phyloP scores from a whole-genome alignment of 768 basidiomycete species.

The Rhizopogon roseolus region DNA sequence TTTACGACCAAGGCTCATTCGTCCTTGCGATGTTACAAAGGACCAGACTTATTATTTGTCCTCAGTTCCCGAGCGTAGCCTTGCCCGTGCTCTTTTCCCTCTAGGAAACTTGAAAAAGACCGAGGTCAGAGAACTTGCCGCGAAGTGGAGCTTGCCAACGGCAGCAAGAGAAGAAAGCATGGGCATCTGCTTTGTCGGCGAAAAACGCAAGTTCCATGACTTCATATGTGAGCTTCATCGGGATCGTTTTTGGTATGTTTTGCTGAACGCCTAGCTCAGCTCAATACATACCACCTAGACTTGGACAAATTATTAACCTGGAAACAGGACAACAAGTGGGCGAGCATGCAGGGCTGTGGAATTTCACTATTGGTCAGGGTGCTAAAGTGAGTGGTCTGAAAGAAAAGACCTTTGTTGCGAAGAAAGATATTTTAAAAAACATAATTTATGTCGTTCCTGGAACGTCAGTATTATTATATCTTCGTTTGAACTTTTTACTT shows the following conservation, averaged over 20 bases:
- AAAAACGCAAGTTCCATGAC: constrained; percentile 62
- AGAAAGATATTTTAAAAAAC: constrained; percentile 62
- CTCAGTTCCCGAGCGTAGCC: constrained; percentile 61
- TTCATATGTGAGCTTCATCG: constrained; percentile 54
- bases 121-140: constrained; percentile 70
- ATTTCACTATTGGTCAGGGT: constrained; percentile 81
- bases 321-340: constrained; percentile 51
- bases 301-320: constrained; percentile 64
- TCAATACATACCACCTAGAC: constrained; percentile 66
- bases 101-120: constrained; percentile 62
- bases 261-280: constrained; percentile 37
- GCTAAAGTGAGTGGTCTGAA: constrained; percentile 60
- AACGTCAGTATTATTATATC: constrained; percentile 37
- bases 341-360: constrained; percentile 74
- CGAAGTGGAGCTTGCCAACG: constrained; percentile 56
- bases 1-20: constrained; percentile 48
- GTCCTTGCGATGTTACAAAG: constrained; percentile 57
- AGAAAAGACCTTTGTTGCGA: constrained; percentile 64
- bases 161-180: constrained; percentile 82
- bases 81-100: constrained; percentile 75
- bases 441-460: constrained; percentile 74
- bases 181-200: constrained; percentile 93
- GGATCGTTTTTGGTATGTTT: background rate
- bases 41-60: constrained; percentile 94
- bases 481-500: background rate